Evolutionary conservation across 768 basidiomycete genomes (phyloP).

Genomic region (Sporobolomyces pararoseus): DNA sequence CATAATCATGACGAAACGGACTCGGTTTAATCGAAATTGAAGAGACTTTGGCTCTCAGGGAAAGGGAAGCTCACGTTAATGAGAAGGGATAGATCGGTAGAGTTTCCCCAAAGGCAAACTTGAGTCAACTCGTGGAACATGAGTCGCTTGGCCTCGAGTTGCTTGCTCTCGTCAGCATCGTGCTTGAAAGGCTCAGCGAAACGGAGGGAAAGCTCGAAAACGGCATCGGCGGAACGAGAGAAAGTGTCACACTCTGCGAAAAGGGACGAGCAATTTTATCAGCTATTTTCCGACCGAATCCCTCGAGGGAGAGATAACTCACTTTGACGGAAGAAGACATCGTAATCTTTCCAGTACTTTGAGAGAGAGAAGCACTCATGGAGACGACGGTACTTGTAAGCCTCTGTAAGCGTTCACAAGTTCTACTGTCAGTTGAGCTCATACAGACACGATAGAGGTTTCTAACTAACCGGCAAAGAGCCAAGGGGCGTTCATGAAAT

Average conservation of each 20-base stretch:
- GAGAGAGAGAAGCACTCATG: conserved; percentile 89
- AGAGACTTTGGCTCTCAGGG: neutral
- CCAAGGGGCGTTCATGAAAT: conserved; percentile 96
- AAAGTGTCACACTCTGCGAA: conserved; percentile 76
- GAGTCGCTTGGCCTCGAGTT: conserved; percentile 58
- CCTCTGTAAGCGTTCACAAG: neutral
- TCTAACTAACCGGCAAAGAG: conserved; percentile 77
- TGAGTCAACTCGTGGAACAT: conserved; percentile 93
- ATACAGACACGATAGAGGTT: neutral
- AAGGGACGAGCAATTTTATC: neutral
- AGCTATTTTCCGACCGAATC: neutral
- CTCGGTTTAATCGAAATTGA: neutral
- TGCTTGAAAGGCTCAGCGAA: conserved; percentile 80
- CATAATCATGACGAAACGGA: neutral
- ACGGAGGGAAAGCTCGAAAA: conserved; percentile 87
- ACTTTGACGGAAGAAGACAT: conserved; percentile 93
- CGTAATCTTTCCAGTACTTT: conserved; percentile 84
- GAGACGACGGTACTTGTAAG: conserved; percentile 80
- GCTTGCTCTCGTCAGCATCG: conserved; percentile 55
- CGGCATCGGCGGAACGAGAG: conserved; percentile 82
- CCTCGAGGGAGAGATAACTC: neutral
- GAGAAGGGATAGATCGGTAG: conserved; percentile 86
- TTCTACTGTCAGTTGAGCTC: neutral
- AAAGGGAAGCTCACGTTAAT: conserved; percentile 59
- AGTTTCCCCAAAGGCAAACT: conserved; percentile 96